phyloP scores from a whole-genome alignment of 2,329 filamentous ascomycete genomes.

The Penicillium glabrum region DNA sequence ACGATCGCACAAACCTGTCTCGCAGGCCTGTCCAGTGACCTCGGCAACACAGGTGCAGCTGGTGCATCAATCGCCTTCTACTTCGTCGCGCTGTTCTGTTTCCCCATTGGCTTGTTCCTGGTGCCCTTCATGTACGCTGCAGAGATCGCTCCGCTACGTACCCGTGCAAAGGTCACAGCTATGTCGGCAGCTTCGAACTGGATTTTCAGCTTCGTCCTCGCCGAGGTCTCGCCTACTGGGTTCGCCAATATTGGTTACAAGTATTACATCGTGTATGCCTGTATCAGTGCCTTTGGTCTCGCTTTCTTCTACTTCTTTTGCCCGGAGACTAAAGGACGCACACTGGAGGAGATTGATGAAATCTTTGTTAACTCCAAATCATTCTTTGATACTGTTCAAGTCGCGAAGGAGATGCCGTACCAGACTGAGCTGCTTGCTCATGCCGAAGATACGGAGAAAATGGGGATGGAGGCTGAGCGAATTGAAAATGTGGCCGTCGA shows the following conservation, averaged over 20 bases:
- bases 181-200: slow-evolving; percentile 52
- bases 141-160: slow-evolving; percentile 50
- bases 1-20: slow-evolving; percentile 16
- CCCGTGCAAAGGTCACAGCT: slow-evolving; percentile 52
- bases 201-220: slow-evolving; percentile 40
- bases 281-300: slow-evolving; percentile 35
- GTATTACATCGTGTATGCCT: slow-evolving; percentile 47
- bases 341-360: slow-evolving; percentile 40
- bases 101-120: slow-evolving; percentile 59
- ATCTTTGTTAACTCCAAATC: slow-evolving; percentile 34
- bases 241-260: slow-evolving; percentile 49
- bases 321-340: slow-evolving; percentile 39
- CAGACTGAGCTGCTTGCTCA: slow-evolving; percentile 12
- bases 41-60: slow-evolving; percentile 46
- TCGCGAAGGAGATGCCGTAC: slow-evolving; percentile 20
- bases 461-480: neutral
- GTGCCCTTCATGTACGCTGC: slow-evolving; percentile 62
- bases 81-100: slow-evolving; percentile 61
- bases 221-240: slow-evolving; percentile 36
- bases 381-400: slow-evolving; percentile 24
- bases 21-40: slow-evolving; percentile 16
- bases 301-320: slow-evolving; percentile 36
- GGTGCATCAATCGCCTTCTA: slow-evolving; percentile 57
- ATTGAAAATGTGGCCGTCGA: neutral
- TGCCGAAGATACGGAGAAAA: slow-evolving; percentile 1